Conservation (phyloP, 2,329 filamentous ascomycete genomes). For the Hymenoscyphus repandus region DNA sequence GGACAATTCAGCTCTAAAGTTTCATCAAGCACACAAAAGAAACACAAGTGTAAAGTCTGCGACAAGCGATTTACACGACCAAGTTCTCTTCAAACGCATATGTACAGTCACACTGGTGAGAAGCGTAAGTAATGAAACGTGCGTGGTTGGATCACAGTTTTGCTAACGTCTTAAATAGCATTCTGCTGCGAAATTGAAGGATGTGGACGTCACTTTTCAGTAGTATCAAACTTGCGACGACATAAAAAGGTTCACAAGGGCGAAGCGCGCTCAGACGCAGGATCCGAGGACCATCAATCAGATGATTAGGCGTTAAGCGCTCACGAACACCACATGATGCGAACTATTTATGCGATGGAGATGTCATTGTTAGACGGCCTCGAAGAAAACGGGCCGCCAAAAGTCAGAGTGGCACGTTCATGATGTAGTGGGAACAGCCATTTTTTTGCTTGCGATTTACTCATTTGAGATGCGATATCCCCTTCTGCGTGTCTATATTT, state of each 20-base stretch:
- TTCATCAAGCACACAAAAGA: conserved; percentile 93
- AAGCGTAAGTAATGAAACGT: conserved; percentile 65
- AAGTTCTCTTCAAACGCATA: conserved; percentile 92
- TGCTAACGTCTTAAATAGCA: conserved; percentile 46
- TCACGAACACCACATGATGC: background rate
- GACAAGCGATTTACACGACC: conserved; percentile 96
- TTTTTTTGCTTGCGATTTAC: background rate
- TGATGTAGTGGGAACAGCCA: conserved; percentile 3
- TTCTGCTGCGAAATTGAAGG: conserved; percentile 93
- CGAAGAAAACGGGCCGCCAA: conserved; percentile 4
- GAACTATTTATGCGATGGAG: background rate
- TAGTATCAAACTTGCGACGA: conserved; percentile 89
- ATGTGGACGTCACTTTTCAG: conserved; percentile 93
- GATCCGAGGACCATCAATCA: conserved; percentile 55
- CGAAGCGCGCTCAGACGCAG: conserved; percentile 58
- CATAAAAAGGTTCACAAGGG: conserved; percentile 96
- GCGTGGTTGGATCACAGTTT: conserved; percentile 9
- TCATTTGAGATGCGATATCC: conserved; percentile 13
- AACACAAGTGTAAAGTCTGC: conserved; percentile 99
- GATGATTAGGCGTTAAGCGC: conserved; percentile 35
- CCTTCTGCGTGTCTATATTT: conserved; percentile 20
- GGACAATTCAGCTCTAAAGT: conserved; percentile 96
- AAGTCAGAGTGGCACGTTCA: conserved; percentile 5
- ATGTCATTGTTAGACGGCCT: background rate
- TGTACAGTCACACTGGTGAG: conserved; percentile 97